Evolutionary conservation across 805 yeast species (phyloP).

Genomic region (Kluyveromyces aestuarii): DNA sequence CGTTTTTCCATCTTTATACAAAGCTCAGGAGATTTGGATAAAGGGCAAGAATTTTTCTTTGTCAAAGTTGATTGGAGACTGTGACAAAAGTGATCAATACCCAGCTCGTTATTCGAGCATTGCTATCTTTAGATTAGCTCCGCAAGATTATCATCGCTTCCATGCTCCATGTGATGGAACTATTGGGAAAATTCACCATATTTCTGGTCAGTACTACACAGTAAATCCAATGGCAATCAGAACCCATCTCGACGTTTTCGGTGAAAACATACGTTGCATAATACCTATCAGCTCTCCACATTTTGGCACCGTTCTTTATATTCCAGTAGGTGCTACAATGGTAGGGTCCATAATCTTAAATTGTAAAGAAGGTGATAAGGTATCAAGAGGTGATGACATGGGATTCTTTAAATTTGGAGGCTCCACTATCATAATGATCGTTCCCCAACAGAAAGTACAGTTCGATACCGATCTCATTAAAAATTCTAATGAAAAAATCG

Average conservation of each 20-base stretch:
- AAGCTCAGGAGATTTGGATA: constrained; percentile 78
- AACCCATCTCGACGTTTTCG: constrained; percentile 80
- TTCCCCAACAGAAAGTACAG: constrained; percentile 39
- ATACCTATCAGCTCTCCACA: constrained; percentile 65
- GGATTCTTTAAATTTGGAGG: constrained; percentile 98
- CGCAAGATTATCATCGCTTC: constrained; percentile 94
- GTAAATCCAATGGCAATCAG: constrained; percentile 97
- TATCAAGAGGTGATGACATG: constrained; percentile 69
- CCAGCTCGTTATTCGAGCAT: constrained; percentile 46
- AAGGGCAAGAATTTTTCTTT: constrained; percentile 74
- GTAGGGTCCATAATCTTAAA: constrained; percentile 84
- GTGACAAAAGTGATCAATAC: constrained; percentile 31
- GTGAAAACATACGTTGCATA: constrained; percentile 77
- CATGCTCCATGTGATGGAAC: constrained; percentile 79
- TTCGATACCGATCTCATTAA: constrained; percentile 68
- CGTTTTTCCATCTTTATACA: constrained; percentile 47
- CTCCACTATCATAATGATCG: constrained; percentile 65
- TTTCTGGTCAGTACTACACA: constrained; percentile 88
- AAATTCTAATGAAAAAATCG: constrained; percentile 63
- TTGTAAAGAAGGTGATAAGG: constrained; percentile 45
- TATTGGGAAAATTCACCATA: constrained; percentile 53
- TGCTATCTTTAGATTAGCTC: constrained; percentile 83
- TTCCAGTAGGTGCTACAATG: constrained; percentile 97
- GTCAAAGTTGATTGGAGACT: constrained; percentile 36
- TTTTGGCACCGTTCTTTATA: constrained; percentile 72